phyloP scores from a whole-genome alignment of 805 yeast genomes.

The Wickerhamiella australiensis region DNA sequence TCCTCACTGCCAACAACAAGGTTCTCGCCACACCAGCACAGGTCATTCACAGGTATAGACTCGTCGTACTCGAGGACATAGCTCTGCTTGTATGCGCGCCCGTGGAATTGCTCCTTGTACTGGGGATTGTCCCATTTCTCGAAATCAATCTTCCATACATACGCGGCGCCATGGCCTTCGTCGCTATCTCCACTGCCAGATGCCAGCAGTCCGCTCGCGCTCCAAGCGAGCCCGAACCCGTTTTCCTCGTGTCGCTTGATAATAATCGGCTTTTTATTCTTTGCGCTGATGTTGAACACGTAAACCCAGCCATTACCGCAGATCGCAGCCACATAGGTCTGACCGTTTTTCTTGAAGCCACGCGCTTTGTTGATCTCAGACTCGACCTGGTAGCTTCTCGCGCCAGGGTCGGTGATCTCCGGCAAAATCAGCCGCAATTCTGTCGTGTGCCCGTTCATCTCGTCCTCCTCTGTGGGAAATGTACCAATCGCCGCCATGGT shows the following conservation, averaged over 20 bases:
- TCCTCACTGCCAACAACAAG: neutral
- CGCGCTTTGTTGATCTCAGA: neutral
- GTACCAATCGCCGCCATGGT: neutral
- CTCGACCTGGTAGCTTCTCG: neutral
- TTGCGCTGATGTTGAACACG: neutral
- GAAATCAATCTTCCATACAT: slow-evolving; percentile 1
- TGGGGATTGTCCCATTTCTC: neutral
- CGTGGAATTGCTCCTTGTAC: neutral
- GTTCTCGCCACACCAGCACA: slow-evolving; percentile 1
- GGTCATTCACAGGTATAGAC: neutral
- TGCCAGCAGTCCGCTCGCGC: neutral
- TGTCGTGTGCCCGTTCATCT: neutral
- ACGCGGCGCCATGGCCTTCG: neutral
- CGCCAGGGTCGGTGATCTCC: neutral
- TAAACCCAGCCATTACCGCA: neutral
- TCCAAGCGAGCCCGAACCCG: slow-evolving; percentile 4
- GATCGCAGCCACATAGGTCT: neutral
- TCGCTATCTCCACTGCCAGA: neutral
- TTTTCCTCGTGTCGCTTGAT: neutral
- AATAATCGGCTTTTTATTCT: neutral
- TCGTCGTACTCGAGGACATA: neutral
- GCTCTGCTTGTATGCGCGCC: neutral
- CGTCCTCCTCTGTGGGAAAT: neutral
- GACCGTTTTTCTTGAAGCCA: neutral
- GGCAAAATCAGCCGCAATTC: neutral